Base-by-base conservation (phyloP, 2,329 filamentous ascomycete genomes). In the Fonsecaea multimorphosa region DNA sequence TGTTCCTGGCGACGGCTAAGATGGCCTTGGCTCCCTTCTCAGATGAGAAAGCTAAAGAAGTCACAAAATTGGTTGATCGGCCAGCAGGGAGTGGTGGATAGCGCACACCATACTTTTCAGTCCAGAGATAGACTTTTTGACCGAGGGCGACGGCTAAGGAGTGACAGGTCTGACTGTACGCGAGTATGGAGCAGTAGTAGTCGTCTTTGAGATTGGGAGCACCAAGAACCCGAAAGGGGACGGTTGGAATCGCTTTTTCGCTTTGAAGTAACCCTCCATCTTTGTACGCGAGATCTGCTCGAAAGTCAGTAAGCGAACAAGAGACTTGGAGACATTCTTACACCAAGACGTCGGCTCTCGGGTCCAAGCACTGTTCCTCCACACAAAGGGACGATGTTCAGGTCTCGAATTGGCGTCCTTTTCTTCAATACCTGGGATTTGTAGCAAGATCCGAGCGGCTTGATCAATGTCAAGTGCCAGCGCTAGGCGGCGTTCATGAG, bases 131-230 rank as follows among this genome's bases (percentile, higher is more conserved):
- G 3, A 99, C 85, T 38, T 88, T 83, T 61, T 89, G 87, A 0
- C 89, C 89, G 14, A 98, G 83, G 0, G 92, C 94, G 19, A 98
- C 91, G 19, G 92, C 94, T 16, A 99, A 84, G 14, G 89, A 91
- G 60, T 90, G 86, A 58, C 87, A 86, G 7, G 86, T 90, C 46
- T 85, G 78, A 0, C 90, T 96, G 76, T 97, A 98, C 9, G 95
- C 92, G 61, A 99, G 83, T 1, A 93, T 84, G 0, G 93, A 95
- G 78, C 93, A 97, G 76, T 99, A 99, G 76, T 93, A 99, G 77
- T 99, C 94, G 73, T 98, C 93, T 63, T 92, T 88, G n/a, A 98
- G 82, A 58, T 88, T 87, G 2, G 93, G 93, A 8, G 94, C 94
- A 78, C 97, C 92, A 4, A 99, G 84, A 6, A 97, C 91, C 79